Evolutionary conservation across 2,329 filamentous ascomycete genomes (phyloP).

Genomic region (Magnaporthales sp.): DNA sequence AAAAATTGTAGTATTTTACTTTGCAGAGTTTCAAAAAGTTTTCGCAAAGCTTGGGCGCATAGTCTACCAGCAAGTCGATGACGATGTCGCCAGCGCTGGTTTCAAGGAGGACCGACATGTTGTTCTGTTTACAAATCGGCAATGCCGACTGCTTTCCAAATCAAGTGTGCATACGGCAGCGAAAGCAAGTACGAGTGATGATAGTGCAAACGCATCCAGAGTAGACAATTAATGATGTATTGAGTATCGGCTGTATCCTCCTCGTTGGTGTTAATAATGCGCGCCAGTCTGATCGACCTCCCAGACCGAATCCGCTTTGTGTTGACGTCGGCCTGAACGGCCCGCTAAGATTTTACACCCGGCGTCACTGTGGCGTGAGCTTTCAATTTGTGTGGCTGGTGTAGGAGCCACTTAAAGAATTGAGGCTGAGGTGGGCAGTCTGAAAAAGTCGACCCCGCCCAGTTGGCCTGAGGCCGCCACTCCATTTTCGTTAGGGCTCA

Average conservation of each 20-base stretch:
- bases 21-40: slow-evolving; percentile 99
- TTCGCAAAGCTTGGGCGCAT: slow-evolving; percentile 85
- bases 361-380: neutral
- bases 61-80: slow-evolving; percentile 82
- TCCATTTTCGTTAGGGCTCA: slow-evolving; percentile 1
- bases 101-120: slow-evolving; percentile 89
- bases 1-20: slow-evolving; percentile 98
- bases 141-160: neutral
- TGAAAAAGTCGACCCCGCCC: neutral
- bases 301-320: neutral
- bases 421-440: neutral
- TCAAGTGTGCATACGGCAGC: neutral
- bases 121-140: slow-evolving; percentile 3
- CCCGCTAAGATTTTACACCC: neutral
- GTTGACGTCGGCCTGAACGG: neutral
- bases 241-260: neutral
- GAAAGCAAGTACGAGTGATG: neutral
- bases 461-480: neutral
- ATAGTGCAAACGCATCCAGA: neutral
- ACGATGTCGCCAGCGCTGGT: slow-evolving; percentile 91
- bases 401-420: neutral
- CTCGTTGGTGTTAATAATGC: neutral
- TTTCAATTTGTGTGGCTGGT: neutral
- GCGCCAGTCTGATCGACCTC: neutral
- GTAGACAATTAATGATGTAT: neutral